Base-by-base conservation (phyloP, 1,139 yeast species). In the Geotrichum siamense region DNA sequence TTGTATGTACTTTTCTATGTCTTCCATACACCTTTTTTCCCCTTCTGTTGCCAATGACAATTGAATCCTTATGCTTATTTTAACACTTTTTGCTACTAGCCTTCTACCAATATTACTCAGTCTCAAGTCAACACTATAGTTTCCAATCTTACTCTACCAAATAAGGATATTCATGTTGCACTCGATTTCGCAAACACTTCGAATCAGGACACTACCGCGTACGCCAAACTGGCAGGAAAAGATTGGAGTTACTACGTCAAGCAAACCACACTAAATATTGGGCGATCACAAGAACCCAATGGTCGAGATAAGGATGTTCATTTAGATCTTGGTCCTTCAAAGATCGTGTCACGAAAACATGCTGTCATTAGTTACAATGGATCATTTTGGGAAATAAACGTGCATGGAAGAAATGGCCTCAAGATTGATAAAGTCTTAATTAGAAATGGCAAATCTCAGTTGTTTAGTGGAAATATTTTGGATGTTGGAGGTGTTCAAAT, bases 401-500 rank as follows among this genome's bases (percentile, higher is more conserved):
- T 89, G 1, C 61, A 74, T 35, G 98, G 98, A 21, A 72, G 98
- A 56, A 91, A 91, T 59, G 99, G 98, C 27, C 87, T 95, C 27
- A 82, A 87, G 56, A 78, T 91, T 34, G 96, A 91, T 63, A 60
- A 63, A 27, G 51, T 51, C 10, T 49, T 83, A 76, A 49, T 71
- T 64, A 52, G 79, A 79, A 64, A 74, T 73, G 53, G 74, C 15
- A 68, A 49, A 51, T 77, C 45, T 61, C 65, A 50, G 58, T 71
- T 91, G 50, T 75, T 76, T 44, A 82, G 93, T 2, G 98, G 97
- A 9, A 86, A 93, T 39, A 78, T 91, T 16, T 67, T 91, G 49
- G 98, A 91, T 59, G 79, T 91, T 40, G 97, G 97, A 8, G 97
- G 96, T 2, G 89, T 95, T 12, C 98, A 91, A 65, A 91, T 91